Evolutionary conservation across 441 rosid genomes (phyloP).

Genomic region (Erodium moschatum): DNA sequence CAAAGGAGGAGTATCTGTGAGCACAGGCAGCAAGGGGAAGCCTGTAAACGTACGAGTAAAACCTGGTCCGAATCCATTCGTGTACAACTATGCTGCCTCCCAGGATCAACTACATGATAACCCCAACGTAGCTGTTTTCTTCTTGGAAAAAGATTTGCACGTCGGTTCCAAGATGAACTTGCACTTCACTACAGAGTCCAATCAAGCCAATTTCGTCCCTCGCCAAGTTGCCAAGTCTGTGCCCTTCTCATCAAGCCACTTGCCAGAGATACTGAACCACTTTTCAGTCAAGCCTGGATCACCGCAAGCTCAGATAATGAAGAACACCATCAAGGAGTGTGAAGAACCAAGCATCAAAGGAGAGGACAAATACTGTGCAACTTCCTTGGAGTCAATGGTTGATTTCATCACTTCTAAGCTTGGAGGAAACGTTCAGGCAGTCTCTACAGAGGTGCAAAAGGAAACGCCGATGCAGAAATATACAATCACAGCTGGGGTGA

Average conservation of each 20-base stretch:
- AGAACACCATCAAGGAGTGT: slow-evolving; percentile 21
- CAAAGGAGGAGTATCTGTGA: slow-evolving; percentile 1
- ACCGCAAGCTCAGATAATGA: slow-evolving; percentile 19
- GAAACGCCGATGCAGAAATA: slow-evolving; percentile 11
- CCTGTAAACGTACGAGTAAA: neutral
- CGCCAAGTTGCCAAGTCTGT: slow-evolving; percentile 19
- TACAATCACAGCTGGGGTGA: slow-evolving; percentile 2
- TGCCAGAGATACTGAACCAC: slow-evolving; percentile 16
- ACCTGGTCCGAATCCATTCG: neutral
- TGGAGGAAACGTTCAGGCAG: slow-evolving; percentile 18
- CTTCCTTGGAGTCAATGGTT: slow-evolving; percentile 28
- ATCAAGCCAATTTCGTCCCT: slow-evolving; percentile 20
- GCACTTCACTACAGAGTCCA: slow-evolving; percentile 15
- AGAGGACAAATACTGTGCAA: slow-evolving; percentile 28
- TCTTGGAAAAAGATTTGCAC: slow-evolving; percentile 1
- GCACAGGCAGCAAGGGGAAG: neutral
- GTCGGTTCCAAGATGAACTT: neutral
- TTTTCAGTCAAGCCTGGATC: slow-evolving; percentile 23
- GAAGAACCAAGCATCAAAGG: slow-evolving; percentile 23
- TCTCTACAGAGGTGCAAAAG: slow-evolving; percentile 20
- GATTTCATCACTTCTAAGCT: slow-evolving; percentile 23
- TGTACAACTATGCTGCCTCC: neutral
- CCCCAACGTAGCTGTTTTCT: neutral
- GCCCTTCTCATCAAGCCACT: slow-evolving; percentile 24
- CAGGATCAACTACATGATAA: neutral